Conservation (phyloP, 495 filamentous ascomycete genomes). For the Sordaria brevicollis region DNA sequence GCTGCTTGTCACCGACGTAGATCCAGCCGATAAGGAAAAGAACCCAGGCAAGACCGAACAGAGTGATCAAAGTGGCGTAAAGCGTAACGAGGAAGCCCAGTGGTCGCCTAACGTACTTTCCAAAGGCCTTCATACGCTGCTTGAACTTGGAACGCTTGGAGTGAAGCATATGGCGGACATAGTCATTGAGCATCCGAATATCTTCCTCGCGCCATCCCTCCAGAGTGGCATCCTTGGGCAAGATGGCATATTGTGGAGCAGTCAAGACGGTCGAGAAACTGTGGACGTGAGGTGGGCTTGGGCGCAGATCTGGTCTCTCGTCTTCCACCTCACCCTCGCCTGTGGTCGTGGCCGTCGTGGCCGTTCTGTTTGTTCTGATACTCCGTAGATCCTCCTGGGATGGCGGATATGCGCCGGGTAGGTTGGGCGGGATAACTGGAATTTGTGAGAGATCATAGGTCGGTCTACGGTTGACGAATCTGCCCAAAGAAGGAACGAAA, state of each 20-base stretch:
- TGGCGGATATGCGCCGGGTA: slow-evolving; percentile 13
- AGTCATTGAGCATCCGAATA: slow-evolving; percentile 63
- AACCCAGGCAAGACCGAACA: slow-evolving; percentile 76
- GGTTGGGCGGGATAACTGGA: neutral
- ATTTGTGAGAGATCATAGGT: slow-evolving; percentile 58
- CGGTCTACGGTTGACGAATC: slow-evolving; percentile 56
- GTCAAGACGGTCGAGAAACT: slow-evolving; percentile 37
- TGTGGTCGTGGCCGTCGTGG: slow-evolving; percentile 1
- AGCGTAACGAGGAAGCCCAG: slow-evolving; percentile 67
- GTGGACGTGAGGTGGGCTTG: slow-evolving; percentile 9
- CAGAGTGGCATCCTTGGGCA: slow-evolving; percentile 53
- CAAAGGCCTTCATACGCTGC: slow-evolving; percentile 62
- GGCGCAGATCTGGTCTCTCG: neutral
- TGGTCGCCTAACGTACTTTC: slow-evolving; percentile 60
- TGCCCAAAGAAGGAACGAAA: slow-evolving; percentile 60
- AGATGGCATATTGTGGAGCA: slow-evolving; percentile 43
- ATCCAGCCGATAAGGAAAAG: slow-evolving; percentile 82
- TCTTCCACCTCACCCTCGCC: neutral
- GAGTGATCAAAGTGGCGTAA: slow-evolving; percentile 70
- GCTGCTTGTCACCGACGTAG: slow-evolving; percentile 60
- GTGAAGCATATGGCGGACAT: slow-evolving; percentile 74
- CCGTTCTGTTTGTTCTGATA: neutral
- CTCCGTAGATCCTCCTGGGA: slow-evolving; percentile 9
- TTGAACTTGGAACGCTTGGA: slow-evolving; percentile 67
- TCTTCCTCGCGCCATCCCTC: slow-evolving; percentile 62